A percentile compares a stretch with the other conserved stretches of the same genome.
Conservation (phyloP, 176 grass and related monocot species). For the Miscanthus lutarioriparius region DNA sequence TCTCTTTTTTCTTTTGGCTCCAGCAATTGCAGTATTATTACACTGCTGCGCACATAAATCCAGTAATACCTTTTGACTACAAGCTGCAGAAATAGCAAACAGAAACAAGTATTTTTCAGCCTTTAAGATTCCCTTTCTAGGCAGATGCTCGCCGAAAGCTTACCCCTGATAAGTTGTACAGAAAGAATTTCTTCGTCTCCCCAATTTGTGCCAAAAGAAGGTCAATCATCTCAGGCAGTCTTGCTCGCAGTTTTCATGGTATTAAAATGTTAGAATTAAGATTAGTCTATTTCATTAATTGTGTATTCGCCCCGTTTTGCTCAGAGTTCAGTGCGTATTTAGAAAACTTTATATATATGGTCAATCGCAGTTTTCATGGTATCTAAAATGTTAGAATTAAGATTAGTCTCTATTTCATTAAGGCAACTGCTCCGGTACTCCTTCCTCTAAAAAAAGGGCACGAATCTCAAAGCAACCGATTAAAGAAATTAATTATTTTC, state of each 20-base stretch:
- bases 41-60: no score
- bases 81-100: no score
- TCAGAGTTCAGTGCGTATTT: neutral
- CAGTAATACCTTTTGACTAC: no score
- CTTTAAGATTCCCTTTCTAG: neutral
- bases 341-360: constrained; percentile 17
- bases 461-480: no score
- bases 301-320: neutral
- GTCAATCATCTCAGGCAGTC: neutral
- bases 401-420: no score
- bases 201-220: constrained; percentile 11
- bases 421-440: no score
- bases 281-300: neutral
- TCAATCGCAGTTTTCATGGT: neutral
- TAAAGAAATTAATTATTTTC: no score
- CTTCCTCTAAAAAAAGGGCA: no score
- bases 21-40: no score
- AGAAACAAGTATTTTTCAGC: neutral
- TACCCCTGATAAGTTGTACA: neutral
- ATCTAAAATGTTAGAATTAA: no score
- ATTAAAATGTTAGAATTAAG: neutral
- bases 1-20: no score
- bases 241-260: neutral
- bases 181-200: neutral
- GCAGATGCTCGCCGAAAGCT: neutral